A percentile compares a stretch with the other conserved stretches of the same genome.
Conservation (phyloP, 306 rosid species). For the Luffa acutangula region DNA sequence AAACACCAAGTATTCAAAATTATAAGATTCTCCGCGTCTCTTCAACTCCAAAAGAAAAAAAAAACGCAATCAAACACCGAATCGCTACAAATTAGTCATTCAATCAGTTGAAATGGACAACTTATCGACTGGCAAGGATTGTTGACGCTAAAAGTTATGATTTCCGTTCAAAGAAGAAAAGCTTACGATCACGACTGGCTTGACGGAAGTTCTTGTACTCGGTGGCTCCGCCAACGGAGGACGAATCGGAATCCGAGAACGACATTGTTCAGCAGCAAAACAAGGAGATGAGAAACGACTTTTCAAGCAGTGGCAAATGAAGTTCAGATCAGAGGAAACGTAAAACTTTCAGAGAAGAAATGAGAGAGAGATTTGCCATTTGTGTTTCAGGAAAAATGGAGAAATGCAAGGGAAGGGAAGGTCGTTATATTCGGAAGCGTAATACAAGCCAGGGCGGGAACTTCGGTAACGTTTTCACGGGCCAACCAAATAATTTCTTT, state of each 20-base stretch:
- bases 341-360: slow-evolving; percentile 4
- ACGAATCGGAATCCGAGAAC: slow-evolving; percentile 64
- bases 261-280: slow-evolving; percentile 44
- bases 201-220: slow-evolving; percentile 67
- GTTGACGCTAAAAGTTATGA: background rate
- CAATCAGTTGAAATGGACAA: background rate
- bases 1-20: background rate
- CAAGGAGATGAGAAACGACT: background rate
- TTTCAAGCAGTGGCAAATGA: background rate
- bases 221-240: slow-evolving; percentile 31
- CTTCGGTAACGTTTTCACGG: slow-evolving; percentile 32
- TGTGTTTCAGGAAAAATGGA: slow-evolving; percentile 15
- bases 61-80: background rate
- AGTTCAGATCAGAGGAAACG: slow-evolving; percentile 3
- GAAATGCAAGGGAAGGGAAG: slow-evolving; percentile 19
- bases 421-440: slow-evolving; percentile 19
- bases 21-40: background rate
- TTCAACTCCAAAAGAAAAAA: background rate
- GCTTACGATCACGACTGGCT: slow-evolving; percentile 72
- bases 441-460: slow-evolving; percentile 30
- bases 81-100: background rate
- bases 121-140: background rate
- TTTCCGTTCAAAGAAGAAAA: background rate
- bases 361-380: slow-evolving; percentile 9
- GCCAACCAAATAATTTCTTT: slow-evolving; percentile 6